Percentiles rank a stretch among this genome's conserved stretches.
Conservation (phyloP, 805 yeast genomes). For the Candida insectorum region DNA sequence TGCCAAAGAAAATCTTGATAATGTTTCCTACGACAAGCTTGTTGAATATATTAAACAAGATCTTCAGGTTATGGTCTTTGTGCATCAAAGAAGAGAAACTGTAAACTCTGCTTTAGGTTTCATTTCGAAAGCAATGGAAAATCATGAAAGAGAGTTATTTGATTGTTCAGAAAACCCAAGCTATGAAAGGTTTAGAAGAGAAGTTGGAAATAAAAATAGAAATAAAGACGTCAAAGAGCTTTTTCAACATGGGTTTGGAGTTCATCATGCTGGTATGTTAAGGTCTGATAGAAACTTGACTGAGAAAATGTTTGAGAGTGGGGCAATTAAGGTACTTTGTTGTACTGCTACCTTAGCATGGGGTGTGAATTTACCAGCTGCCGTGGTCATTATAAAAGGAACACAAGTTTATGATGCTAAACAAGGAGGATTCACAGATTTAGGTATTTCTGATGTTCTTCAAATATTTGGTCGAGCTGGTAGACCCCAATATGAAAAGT, state of each 20-base stretch:
- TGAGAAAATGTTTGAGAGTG: constrained; percentile 80
- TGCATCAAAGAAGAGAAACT: constrained; percentile 93
- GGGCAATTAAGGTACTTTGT: constrained; percentile 84
- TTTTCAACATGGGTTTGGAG: constrained; percentile 79
- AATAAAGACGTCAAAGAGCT: constrained; percentile 80
- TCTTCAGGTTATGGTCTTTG: constrained; percentile 93
- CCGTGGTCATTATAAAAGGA: constrained; percentile 94
- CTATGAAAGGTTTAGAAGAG: constrained; percentile 51
- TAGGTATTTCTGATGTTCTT: constrained; percentile 94
- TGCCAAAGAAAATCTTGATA: constrained; percentile 70
- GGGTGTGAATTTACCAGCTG: constrained; percentile 99
- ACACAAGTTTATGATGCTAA: constrained; percentile 94
- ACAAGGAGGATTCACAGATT: constrained; percentile 89
- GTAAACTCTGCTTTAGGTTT: constrained; percentile 74
- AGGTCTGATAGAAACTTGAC: constrained; percentile 86
- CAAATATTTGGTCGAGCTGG: constrained; percentile 99
- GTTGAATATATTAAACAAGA: constrained; percentile 63
- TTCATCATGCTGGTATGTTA: constrained; percentile 97
- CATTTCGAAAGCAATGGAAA: constrained; percentile 61
- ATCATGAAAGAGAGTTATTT: constrained; percentile 54
- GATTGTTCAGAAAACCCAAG: constrained; percentile 48
- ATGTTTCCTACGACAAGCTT: constrained; percentile 72
- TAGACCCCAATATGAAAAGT: constrained; percentile 91
- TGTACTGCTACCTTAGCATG: constrained; percentile 98
- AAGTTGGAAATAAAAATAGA: constrained; percentile 62